These are phyloP conservation scores for Hygrophorus pudorinus DNA, from an alignment of 768 basidiomycete species.

Conservation along the genomic window DNA sequence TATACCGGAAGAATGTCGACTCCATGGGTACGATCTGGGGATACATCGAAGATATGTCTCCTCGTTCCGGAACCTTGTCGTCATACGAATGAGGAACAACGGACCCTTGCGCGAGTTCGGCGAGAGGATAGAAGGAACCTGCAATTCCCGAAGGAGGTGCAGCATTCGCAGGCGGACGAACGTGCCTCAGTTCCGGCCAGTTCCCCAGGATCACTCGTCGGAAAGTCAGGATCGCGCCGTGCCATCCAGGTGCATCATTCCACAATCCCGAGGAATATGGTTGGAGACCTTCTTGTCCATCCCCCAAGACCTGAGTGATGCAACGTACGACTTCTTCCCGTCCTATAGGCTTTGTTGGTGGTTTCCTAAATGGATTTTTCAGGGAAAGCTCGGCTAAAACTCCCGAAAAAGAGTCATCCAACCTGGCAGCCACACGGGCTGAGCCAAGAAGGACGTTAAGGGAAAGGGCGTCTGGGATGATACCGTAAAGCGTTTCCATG, in stretches of 20 bases:
- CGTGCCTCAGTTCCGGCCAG: constrained; percentile 16
- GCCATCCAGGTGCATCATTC: constrained; percentile 34
- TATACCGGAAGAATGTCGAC: constrained; percentile 43
- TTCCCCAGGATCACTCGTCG: constrained; percentile 47
- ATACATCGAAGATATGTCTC: constrained; percentile 7
- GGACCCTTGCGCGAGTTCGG: constrained; percentile 3
- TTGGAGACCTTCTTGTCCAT: constrained; percentile 14
- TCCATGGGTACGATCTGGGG: constrained; percentile 35
- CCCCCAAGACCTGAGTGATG: constrained; percentile 20
- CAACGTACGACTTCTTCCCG: constrained; percentile 18
- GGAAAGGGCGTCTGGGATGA: constrained; percentile 43
- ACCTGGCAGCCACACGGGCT: constrained; percentile 40
- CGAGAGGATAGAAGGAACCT: not conserved
- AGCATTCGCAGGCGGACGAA: constrained; percentile 8
- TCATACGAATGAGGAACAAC: not conserved
- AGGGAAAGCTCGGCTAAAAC: constrained; percentile 36
- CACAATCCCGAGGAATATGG: constrained; percentile 32
- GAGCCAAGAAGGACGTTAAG: constrained; percentile 53
- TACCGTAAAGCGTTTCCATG: constrained; percentile 46
- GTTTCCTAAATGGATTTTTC: constrained; percentile 23
- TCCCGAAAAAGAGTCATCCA: constrained; percentile 42
- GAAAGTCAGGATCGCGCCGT: constrained; percentile 44
- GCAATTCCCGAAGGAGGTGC: constrained; percentile 4
- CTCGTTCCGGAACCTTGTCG: not conserved
- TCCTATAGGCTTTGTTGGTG: constrained; percentile 4